Evolutionary conservation across 1,284 basidiomycete species (phyloP).

Genomic region (Uromyces viciae-fabae): DNA sequence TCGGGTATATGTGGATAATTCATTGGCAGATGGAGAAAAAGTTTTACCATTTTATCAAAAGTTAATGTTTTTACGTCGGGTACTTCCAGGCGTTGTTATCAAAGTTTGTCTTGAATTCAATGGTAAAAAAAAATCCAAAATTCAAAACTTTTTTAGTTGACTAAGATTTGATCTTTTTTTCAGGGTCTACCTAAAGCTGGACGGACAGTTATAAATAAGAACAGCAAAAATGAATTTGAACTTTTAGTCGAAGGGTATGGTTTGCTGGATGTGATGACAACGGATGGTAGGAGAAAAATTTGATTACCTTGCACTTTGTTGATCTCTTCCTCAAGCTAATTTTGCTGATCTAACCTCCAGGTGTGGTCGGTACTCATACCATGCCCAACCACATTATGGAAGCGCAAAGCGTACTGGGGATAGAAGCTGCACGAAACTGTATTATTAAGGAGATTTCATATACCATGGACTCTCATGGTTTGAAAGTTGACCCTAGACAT

Average conservation of each 20-base stretch:
- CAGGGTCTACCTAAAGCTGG: constrained; percentile 75
- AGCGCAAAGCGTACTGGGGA: constrained; percentile 86
- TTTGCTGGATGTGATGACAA: constrained; percentile 94
- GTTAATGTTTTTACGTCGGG: constrained; percentile 75
- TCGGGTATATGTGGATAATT: constrained; percentile 64
- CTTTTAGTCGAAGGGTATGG: constrained; percentile 95
- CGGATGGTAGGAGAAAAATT: constrained; percentile 66
- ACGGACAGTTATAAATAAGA: constrained; percentile 83
- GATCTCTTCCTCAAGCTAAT: neutral
- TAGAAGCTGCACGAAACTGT: constrained; percentile 89
- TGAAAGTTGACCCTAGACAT: constrained; percentile 98
- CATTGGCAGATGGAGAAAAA: constrained; percentile 72
- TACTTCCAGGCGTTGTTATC: constrained; percentile 76
- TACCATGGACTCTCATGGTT: constrained; percentile 86
- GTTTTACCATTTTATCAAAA: constrained; percentile 65
- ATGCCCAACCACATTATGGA: constrained; percentile 98
- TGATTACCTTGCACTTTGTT: neutral
- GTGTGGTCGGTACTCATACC: constrained; percentile 85
- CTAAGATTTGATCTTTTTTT: neutral
- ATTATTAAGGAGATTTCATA: constrained; percentile 74
- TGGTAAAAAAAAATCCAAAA: neutral
- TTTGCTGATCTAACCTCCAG: constrained; percentile 56
- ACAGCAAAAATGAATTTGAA: constrained; percentile 61
- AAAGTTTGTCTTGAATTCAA: constrained; percentile 58
- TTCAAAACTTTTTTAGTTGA: neutral